A percentile compares a stretch with the other conserved stretches of the same genome.
Conservation (phyloP, 768 basidiomycete species). For the Scleroderma bovista region DNA sequence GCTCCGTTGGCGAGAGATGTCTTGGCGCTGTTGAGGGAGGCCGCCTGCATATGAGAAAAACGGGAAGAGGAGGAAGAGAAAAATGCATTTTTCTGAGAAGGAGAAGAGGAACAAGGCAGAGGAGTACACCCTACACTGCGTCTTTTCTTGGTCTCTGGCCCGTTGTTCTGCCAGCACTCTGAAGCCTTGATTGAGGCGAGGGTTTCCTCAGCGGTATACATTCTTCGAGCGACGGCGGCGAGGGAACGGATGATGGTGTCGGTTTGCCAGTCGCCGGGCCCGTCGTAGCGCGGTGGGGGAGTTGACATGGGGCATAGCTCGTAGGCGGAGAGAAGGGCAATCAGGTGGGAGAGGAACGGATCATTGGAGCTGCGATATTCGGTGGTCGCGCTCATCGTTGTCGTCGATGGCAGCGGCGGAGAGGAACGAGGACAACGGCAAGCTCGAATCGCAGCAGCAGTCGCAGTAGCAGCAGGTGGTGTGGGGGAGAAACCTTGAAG, state of each 20-base stretch:
- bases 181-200: slow-evolving; percentile 36
- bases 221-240: slow-evolving; percentile 44
- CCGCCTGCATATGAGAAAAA: slow-evolving; percentile 22
- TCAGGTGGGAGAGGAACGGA: slow-evolving; percentile 48
- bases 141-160: slow-evolving; percentile 42
- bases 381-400: slow-evolving; percentile 32
- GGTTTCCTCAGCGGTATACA: slow-evolving; percentile 50
- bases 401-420: slow-evolving; percentile 11
- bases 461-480: too few relatives aligned
- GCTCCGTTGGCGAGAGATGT: neutral
- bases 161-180: slow-evolving; percentile 28
- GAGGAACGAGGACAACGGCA: too few relatives aligned
- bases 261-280: slow-evolving; percentile 53
- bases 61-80: neutral
- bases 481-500: too few relatives aligned
- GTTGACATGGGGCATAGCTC: slow-evolving; percentile 47
- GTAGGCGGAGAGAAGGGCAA: slow-evolving; percentile 54
- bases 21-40: slow-evolving; percentile 14
- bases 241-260: slow-evolving; percentile 52
- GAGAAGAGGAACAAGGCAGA: slow-evolving; percentile 21
- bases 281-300: slow-evolving; percentile 51
- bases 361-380: slow-evolving; percentile 22
- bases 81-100: slow-evolving; percentile 23
- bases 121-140: slow-evolving; percentile 35
- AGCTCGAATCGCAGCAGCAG: too few relatives aligned